Evolutionary conservation across 495 filamentous ascomycete species (phyloP), one percentile per base, ranked within the genome.

Genomic region (Xylaria acuta): DNA sequence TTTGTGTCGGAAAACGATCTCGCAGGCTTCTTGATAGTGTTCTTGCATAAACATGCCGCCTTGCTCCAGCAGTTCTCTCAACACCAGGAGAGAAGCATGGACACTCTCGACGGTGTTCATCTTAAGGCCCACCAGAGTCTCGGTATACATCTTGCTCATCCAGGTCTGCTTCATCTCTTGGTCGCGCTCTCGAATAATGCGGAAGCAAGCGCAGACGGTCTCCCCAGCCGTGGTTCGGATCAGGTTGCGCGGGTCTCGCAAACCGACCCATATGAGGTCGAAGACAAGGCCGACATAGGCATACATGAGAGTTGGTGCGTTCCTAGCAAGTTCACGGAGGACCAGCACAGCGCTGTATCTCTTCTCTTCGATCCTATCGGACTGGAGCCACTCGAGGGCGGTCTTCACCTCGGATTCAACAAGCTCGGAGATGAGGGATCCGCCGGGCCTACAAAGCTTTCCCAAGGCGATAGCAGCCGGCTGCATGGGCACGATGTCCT

Each of bases 1-100:
- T 76, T 96, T 97, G 78, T 97, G 91, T 64, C 90, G 90, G 68
- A 94, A 90, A 30, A 97, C 91, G 70, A 94, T 94, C 72, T 99
- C 96, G 80, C 95, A 98, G 18, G 93, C 91, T 58, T 97, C 93
- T 41, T 89, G 85, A 74, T 96, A 95, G 73, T 93, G 89, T 41
- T 92, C 93, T 63, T 96, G 92, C 96, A 99, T 98, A 83, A 97
- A 99, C 96, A 98, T 99, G 71, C 94, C 94, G 32, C 96, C 95
- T 75, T 96, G 94, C 72, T 93, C 86, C 20, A 98, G 89, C 34
- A 99, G 87, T 79, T 98, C 95, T 78, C 94, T 94, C 74, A 98
- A 85, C 1, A 95, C 92, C 25, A 99, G 86, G 47, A 99, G 87
- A 16, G 94, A 97, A 38, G 94, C 97, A 80, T 99, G 96, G 43